Percentiles rank a stretch among this genome's conserved stretches.
Conservation (phyloP, 2,329 filamentous ascomycete species). For the Botrytis sinoallii region DNA sequence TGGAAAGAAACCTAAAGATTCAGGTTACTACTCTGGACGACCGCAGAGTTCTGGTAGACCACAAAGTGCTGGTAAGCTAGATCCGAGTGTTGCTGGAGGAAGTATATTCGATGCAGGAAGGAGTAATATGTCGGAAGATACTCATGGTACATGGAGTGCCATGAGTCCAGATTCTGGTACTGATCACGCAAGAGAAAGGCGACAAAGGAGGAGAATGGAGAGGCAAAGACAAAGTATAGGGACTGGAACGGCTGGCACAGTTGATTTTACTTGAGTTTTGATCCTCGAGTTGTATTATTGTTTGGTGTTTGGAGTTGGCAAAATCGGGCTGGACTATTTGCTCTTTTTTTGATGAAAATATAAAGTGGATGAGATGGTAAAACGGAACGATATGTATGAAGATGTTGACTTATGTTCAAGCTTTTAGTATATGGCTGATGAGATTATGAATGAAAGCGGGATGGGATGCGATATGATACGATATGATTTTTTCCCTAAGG, state of each 20-base stretch:
- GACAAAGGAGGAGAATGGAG: conserved; percentile 55
- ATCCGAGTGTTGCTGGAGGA: conserved; percentile 29
- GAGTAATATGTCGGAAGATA: conserved; percentile 33
- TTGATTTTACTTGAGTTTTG: conserved; percentile 10
- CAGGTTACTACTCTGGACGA: conserved; percentile 58
- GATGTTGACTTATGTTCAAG: conserved; percentile 1
- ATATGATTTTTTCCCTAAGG: not conserved
- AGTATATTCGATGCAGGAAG: conserved; percentile 17
- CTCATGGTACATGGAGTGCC: conserved; percentile 37
- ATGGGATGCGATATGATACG: not conserved
- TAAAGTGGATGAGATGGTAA: not conserved
- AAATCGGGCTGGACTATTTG: not conserved
- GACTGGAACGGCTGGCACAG: conserved; percentile 3
- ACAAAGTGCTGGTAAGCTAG: conserved; percentile 20
- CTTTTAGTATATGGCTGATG: not conserved
- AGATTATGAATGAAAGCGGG: not conserved
- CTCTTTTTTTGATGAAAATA: not conserved
- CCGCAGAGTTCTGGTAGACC: conserved; percentile 35
- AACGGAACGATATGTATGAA: conserved; percentile 5
- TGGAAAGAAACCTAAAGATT: conserved; percentile 54
- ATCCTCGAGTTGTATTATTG: conserved; percentile 4
- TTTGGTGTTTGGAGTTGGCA: conserved; percentile 11
- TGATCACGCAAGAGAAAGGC: conserved; percentile 48
- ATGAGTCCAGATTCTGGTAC: conserved; percentile 34
- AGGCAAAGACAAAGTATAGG: conserved; percentile 40